phyloP scores from a whole-genome alignment of 2,329 filamentous ascomycete genomes.

The Lachnellula subtilissima region DNA sequence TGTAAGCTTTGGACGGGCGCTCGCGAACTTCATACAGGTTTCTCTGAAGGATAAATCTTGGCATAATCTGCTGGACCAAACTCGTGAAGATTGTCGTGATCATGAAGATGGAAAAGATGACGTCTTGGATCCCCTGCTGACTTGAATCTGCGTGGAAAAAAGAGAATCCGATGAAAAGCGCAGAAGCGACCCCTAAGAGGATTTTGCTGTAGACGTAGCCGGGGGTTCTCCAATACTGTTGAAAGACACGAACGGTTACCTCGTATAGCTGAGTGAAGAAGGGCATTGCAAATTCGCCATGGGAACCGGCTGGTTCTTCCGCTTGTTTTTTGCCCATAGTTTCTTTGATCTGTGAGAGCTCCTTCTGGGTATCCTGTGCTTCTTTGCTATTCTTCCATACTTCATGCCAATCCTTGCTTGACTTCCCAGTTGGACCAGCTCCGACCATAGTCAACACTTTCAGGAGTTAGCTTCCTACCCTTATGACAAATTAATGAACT shows the following conservation, averaged over 20 bases:
- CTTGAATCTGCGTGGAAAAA: slow-evolving; percentile 58
- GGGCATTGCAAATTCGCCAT: slow-evolving; percentile 72
- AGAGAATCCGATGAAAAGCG: slow-evolving; percentile 63
- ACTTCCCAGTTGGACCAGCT: slow-evolving; percentile 54
- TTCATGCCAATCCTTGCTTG: slow-evolving; percentile 55
- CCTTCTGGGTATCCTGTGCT: slow-evolving; percentile 29
- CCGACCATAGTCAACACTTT: slow-evolving; percentile 43
- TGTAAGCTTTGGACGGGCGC: slow-evolving; percentile 31
- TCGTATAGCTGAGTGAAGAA: slow-evolving; percentile 60
- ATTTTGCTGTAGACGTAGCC: slow-evolving; percentile 71
- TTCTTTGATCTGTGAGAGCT: slow-evolving; percentile 35
- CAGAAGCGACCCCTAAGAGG: slow-evolving; percentile 45
- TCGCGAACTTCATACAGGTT: slow-evolving; percentile 57
- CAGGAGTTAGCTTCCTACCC: background rate
- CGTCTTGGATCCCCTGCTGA: slow-evolving; percentile 63
- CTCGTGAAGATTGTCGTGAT: slow-evolving; percentile 65
- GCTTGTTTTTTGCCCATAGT: slow-evolving; percentile 49
- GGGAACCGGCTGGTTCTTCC: slow-evolving; percentile 40
- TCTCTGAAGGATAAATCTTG: slow-evolving; percentile 64
- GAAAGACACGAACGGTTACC: slow-evolving; percentile 64
- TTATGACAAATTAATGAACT: slow-evolving; percentile 48
- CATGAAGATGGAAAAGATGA: slow-evolving; percentile 70
- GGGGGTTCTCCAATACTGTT: slow-evolving; percentile 75
- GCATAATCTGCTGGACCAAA: slow-evolving; percentile 63
- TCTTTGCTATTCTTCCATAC: slow-evolving; percentile 35